phyloP scores from a whole-genome alignment of 257 asterid species.

The Solanum virginianum region DNA sequence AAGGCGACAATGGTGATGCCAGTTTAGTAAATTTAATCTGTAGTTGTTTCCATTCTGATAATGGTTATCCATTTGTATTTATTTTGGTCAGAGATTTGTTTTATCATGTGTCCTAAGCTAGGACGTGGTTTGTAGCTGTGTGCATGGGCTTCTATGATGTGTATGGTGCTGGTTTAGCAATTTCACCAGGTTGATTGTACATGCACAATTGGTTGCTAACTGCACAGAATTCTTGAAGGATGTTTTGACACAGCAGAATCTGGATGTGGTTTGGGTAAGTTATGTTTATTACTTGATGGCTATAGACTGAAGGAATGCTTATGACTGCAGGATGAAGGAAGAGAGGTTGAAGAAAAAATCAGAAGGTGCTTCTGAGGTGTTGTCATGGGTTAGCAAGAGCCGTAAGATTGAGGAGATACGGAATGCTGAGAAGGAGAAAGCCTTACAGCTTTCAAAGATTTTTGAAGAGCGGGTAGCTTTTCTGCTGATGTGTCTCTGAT shows the following conservation, averaged over 20 bases:
- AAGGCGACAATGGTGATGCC: not conserved
- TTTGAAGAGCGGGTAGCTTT: slow-evolving; percentile 87
- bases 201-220: not conserved
- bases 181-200: not conserved
- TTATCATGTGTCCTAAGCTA: not conserved
- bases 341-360: slow-evolving; percentile 62
- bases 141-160: not conserved
- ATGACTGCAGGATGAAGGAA: slow-evolving; percentile 59
- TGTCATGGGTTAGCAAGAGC: slow-evolving; percentile 74
- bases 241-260: not conserved
- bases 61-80: not conserved
- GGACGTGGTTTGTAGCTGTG: not conserved
- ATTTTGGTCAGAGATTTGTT: not conserved
- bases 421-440: slow-evolving; percentile 65
- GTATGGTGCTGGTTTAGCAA: not conserved
- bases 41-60: not conserved
- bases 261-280: not conserved
- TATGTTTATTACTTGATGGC: not conserved
- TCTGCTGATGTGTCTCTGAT: not conserved
- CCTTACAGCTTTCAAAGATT: slow-evolving; percentile 62
- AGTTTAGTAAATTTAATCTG: not conserved
- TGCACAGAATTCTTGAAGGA: not conserved
- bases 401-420: slow-evolving; percentile 70
- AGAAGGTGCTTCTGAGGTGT: slow-evolving; percentile 71
- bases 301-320: not conserved